Percentiles rank a stretch among this genome's conserved stretches.
Conservation (phyloP, 768 basidiomycete species). For the Coprinellus aureogranulatus region DNA sequence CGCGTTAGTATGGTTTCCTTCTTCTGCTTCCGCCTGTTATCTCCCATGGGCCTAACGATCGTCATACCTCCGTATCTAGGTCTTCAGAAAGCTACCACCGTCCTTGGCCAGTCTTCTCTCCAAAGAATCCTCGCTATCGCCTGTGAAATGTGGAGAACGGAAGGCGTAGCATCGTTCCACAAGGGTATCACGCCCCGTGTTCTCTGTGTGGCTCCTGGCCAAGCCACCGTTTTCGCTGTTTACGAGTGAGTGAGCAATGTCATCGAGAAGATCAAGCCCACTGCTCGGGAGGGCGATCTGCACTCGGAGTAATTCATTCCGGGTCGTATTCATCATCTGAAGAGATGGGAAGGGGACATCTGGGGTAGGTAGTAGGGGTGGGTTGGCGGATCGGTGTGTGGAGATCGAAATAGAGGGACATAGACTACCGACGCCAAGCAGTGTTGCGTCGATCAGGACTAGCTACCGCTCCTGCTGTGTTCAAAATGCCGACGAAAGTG, state of each 20-base stretch:
- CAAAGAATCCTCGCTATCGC: conserved; percentile 79
- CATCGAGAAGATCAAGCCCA: conserved; percentile 68
- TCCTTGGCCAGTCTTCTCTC: conserved; percentile 72
- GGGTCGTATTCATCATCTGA: no score
- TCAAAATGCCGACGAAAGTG: conserved; percentile 21
- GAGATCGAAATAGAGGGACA: no score
- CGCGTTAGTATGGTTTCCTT: conserved; percentile 60
- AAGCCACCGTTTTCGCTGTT: conserved; percentile 96
- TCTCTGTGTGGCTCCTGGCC: conserved; percentile 92
- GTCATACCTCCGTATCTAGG: conserved; percentile 43
- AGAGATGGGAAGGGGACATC: no score
- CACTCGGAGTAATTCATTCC: conserved; percentile 54
- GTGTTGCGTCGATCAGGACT: neutral
- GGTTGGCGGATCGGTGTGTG: no score
- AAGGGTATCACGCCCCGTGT: conserved; percentile 98
- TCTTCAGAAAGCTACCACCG: conserved; percentile 78
- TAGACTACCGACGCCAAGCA: no score
- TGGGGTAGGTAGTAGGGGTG: no score
- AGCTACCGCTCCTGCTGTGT: neutral
- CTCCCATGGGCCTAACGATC: conserved; percentile 1
- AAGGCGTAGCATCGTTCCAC: conserved; percentile 90
- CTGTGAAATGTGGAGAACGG: conserved; percentile 88
- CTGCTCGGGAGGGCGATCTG: conserved; percentile 51
- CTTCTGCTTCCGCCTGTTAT: neutral
- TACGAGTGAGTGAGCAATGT: conserved; percentile 81